Evolutionary conservation across 768 basidiomycete genomes (phyloP).

Genomic region (Gelatoporia subvermispora): DNA sequence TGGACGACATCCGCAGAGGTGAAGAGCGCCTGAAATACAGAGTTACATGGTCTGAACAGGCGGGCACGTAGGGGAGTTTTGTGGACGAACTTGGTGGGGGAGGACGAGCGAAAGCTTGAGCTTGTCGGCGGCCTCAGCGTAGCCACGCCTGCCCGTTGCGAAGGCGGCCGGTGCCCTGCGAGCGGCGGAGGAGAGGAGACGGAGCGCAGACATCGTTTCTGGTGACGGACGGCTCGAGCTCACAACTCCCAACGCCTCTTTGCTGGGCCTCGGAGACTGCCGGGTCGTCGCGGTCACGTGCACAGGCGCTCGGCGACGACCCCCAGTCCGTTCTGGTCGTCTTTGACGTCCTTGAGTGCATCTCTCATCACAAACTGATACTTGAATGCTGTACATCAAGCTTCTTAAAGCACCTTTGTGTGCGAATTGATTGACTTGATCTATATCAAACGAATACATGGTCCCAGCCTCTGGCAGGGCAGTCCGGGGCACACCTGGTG

Average conservation of each 20-base stretch:
- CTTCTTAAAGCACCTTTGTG: no score
- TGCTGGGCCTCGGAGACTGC: constrained; percentile 16
- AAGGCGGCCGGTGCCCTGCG: constrained; percentile 53
- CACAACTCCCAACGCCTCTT: constrained; percentile 13
- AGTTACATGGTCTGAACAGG: constrained; percentile 2
- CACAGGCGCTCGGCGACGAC: no score
- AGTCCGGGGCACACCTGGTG: no score
- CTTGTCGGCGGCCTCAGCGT: constrained; percentile 89
- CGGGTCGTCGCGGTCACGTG: constrained; percentile 14
- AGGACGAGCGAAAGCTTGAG: constrained; percentile 90
- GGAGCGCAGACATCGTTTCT: constrained; percentile 65
- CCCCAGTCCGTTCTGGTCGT: no score
- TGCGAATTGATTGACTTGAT: no score
- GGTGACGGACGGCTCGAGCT: constrained; percentile 7
- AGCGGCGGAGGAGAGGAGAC: constrained; percentile 60
- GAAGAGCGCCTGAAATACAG: constrained; percentile 70
- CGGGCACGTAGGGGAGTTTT: constrained; percentile 5
- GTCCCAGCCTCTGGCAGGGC: no score
- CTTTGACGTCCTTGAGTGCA: no score
- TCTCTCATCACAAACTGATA: no score
- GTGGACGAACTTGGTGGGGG: constrained; percentile 80
- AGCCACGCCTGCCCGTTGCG: constrained; percentile 66
- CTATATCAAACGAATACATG: no score
- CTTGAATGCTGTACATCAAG: no score
- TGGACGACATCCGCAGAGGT: constrained; percentile 88